Evolutionary conservation across 208 protist species (phyloP).

Genomic region (Eutreptiella sp.): DNA sequence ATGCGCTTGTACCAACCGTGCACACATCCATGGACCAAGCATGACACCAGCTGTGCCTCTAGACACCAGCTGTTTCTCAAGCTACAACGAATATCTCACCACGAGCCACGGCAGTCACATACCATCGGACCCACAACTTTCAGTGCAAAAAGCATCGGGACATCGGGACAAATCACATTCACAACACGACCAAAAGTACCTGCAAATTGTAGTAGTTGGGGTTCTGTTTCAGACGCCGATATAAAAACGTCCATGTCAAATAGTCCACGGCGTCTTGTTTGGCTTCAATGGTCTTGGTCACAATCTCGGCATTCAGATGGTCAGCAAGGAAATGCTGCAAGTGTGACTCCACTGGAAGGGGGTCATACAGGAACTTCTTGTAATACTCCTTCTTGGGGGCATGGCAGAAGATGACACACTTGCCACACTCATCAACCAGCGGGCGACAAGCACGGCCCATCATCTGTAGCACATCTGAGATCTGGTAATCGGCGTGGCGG

Average conservation of each 20-base stretch:
- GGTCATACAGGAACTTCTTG: slow-evolving; percentile 79
- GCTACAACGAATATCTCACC: too few species aligned
- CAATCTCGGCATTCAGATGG: slow-evolving; percentile 80
- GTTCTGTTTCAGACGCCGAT: slow-evolving; percentile 62
- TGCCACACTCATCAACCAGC: slow-evolving; percentile 47
- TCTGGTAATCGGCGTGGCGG: slow-evolving; percentile 80
- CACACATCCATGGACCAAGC: too few species aligned
- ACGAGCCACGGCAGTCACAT: too few species aligned
- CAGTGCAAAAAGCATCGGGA: too few species aligned
- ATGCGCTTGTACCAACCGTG: too few species aligned
- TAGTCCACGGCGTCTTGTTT: slow-evolving; percentile 67
- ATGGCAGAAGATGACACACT: slow-evolving; percentile 57
- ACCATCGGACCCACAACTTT: too few species aligned
- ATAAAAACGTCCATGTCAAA: slow-evolving; percentile 84
- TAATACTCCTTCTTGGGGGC: slow-evolving; percentile 81
- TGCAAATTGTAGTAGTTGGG: slow-evolving; percentile 76
- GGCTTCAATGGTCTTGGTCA: slow-evolving; percentile 38
- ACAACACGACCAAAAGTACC: too few species aligned
- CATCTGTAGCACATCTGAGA: slow-evolving; percentile 89
- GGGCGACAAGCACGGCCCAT: slow-evolving; percentile 77
- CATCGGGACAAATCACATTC: too few species aligned
- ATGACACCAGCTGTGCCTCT: too few species aligned
- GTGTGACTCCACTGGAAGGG: slow-evolving; percentile 83
- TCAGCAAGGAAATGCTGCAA: slow-evolving; percentile 59
- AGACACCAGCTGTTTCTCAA: too few species aligned